A percentile compares a stretch with the other conserved stretches of the same genome.
Evolutionary conservation across 148 eudicot species (phyloP).

Genomic region (Camellia granthamiana): DNA sequence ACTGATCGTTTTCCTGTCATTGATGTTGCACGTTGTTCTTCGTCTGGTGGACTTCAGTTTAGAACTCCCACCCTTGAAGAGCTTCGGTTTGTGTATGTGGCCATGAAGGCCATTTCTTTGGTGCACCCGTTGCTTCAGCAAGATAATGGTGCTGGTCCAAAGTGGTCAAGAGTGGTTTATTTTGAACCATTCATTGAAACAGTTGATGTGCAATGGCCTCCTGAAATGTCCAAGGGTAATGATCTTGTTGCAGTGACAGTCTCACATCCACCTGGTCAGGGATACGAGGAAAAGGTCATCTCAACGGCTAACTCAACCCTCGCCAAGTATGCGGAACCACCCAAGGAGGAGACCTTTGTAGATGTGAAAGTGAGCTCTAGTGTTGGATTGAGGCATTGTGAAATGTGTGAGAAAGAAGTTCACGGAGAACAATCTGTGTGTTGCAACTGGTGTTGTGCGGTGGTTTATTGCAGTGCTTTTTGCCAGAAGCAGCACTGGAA

Average conservation of each 20-base stretch:
- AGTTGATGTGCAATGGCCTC: constrained; percentile 65
- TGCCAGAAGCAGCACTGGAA: constrained; percentile 59
- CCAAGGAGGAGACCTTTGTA: constrained; percentile 36
- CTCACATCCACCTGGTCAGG: constrained; percentile 57
- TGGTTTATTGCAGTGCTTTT: constrained; percentile 38
- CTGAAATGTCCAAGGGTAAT: constrained; percentile 39
- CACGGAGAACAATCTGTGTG: constrained; percentile 34
- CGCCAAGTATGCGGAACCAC: constrained; percentile 32
- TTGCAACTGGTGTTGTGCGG: constrained; percentile 41
- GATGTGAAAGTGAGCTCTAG: constrained; percentile 25
- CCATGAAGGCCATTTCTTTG: constrained; percentile 47
- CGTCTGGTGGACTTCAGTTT: constrained; percentile 42
- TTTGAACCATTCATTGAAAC: constrained; percentile 75
- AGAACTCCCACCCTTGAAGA: constrained; percentile 57
- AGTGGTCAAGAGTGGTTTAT: constrained; percentile 30
- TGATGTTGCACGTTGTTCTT: constrained; percentile 49
- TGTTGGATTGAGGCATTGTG: constrained; percentile 38
- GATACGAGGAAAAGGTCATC: constrained; percentile 41
- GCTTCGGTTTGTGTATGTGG: constrained; percentile 55
- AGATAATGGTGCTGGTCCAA: constrained; percentile 27
- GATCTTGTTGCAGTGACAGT: constrained; percentile 64
- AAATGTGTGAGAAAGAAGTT: constrained; percentile 47
- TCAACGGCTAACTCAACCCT: constrained; percentile 53
- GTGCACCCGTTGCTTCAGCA: constrained; percentile 59
- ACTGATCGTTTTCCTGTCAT: constrained; percentile 50